Conservation (phyloP, 2,329 filamentous ascomycete genomes). For the Xenoacremonium recifei region DNA sequence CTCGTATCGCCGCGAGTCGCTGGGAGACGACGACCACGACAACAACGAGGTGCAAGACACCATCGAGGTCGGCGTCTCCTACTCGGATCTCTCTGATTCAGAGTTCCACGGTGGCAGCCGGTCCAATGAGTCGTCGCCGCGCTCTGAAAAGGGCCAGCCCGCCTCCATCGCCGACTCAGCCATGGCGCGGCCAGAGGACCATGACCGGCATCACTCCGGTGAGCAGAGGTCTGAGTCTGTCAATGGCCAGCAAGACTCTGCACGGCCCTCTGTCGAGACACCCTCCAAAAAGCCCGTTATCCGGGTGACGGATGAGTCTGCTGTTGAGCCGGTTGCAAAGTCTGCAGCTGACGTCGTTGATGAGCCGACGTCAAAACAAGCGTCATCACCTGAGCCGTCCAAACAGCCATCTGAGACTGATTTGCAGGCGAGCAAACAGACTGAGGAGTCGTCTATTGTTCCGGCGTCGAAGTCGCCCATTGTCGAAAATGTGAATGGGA, state of each 20-base stretch:
- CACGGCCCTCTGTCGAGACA: neutral
- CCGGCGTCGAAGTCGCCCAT: neutral
- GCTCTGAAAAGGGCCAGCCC: conserved; percentile 19
- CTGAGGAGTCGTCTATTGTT: neutral
- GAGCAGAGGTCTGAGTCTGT: too few relatives aligned
- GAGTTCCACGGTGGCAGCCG: conserved; percentile 23
- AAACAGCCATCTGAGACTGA: too few relatives aligned
- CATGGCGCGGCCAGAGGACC: conserved; percentile 1
- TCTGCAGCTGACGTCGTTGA: too few relatives aligned
- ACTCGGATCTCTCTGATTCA: conserved; percentile 32
- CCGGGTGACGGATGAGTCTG: too few relatives aligned
- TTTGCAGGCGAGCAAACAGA: too few relatives aligned
- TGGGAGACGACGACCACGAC: conserved; percentile 35
- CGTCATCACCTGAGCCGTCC: too few relatives aligned
- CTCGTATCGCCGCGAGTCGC: conserved; percentile 25
- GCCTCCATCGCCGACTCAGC: neutral
- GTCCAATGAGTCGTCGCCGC: conserved; percentile 30
- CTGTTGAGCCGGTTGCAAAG: too few relatives aligned
- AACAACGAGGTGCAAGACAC: conserved; percentile 56
- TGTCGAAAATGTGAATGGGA: neutral
- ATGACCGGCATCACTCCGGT: conserved; percentile 7
- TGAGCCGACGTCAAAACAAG: too few relatives aligned
- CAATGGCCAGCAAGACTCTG: too few relatives aligned
- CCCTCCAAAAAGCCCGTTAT: neutral
- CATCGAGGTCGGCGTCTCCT: conserved; percentile 52